These are phyloP conservation scores for Solanum bulbocastanum DNA, from an alignment of 257 asterid genomes.

Conservation along the genomic window DNA sequence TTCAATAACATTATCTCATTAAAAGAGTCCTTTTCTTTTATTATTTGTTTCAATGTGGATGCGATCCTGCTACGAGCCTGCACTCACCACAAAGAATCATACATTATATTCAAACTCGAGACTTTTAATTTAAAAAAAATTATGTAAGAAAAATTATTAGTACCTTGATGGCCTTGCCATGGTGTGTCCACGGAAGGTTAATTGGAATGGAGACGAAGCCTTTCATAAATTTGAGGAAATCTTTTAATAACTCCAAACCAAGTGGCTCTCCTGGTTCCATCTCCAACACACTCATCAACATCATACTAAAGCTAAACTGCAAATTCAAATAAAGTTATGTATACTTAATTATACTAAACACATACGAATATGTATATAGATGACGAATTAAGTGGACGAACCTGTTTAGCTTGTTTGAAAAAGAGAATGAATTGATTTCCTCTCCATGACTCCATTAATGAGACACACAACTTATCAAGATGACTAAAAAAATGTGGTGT, in stretches of 20 bases:
- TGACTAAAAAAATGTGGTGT: slow-evolving; percentile 22
- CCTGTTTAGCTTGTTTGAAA: slow-evolving; percentile 55
- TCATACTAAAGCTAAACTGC: slow-evolving; percentile 59
- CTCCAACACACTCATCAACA: slow-evolving; percentile 46
- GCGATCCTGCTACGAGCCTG: slow-evolving; percentile 64
- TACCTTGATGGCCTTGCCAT: slow-evolving; percentile 66
- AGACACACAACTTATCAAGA: slow-evolving; percentile 21
- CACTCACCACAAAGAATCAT: background rate
- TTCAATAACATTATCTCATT: slow-evolving; percentile 31
- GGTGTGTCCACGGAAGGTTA: slow-evolving; percentile 55
- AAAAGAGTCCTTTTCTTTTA: slow-evolving; percentile 23
- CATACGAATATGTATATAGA: too few species aligned
- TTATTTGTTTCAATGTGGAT: slow-evolving; percentile 26
- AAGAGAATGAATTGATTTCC: slow-evolving; percentile 16
- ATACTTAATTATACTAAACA: too few species aligned
- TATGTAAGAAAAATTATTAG: background rate
- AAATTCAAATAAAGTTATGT: background rate
- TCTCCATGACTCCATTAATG: slow-evolving; percentile 31
- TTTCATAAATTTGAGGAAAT: slow-evolving; percentile 63
- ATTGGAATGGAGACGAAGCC: slow-evolving; percentile 76
- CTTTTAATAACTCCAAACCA: slow-evolving; percentile 27
- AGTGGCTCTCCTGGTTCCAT: slow-evolving; percentile 47
- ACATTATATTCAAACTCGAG: background rate
- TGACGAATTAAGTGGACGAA: background rate
- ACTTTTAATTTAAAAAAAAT: background rate